phyloP scores from a whole-genome alignment of 2,329 filamentous ascomycete genomes.

The Coniella vitis region DNA sequence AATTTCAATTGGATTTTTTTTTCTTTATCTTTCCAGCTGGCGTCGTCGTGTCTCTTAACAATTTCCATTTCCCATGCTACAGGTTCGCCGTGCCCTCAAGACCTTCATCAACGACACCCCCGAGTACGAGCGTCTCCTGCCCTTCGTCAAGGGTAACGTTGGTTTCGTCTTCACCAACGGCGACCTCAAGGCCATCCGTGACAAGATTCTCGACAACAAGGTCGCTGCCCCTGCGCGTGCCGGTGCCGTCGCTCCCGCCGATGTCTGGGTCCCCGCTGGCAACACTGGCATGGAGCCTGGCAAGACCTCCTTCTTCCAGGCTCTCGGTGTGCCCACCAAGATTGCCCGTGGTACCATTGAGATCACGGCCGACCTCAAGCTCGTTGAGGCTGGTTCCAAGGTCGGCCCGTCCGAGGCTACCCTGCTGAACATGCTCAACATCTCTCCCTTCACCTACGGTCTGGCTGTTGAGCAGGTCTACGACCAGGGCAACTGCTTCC shows the following conservation, averaged over 20 bases:
- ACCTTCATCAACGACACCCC: slow-evolving; percentile 85
- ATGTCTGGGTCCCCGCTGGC: slow-evolving; percentile 93
- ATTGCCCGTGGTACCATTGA: slow-evolving; percentile 99
- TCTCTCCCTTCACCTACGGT: slow-evolving; percentile 99
- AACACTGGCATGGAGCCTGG: slow-evolving; percentile 99
- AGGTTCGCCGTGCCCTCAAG: slow-evolving; percentile 95
- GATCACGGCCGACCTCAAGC: slow-evolving; percentile 97
- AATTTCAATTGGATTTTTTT: too few species aligned
- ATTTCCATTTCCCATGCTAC: not conserved
- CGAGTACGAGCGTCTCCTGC: slow-evolving; percentile 97
- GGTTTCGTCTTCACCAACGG: slow-evolving; percentile 99
- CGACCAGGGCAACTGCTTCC: slow-evolving; percentile 93
- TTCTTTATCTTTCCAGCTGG: too few species aligned
- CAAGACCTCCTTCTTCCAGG: slow-evolving; percentile 99
- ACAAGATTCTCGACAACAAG: slow-evolving; percentile 94
- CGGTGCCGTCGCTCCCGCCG: slow-evolving; percentile 86
- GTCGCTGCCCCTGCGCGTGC: slow-evolving; percentile 96
- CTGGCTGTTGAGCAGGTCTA: slow-evolving; percentile 96
- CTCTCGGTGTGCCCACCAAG: slow-evolving; percentile 99
- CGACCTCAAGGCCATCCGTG: slow-evolving; percentile 86
- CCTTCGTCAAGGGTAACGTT: slow-evolving; percentile 94
- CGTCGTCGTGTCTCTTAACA: too few species aligned
- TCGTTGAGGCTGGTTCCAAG: slow-evolving; percentile 86
- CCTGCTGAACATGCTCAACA: slow-evolving; percentile 99
- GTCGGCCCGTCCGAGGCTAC: slow-evolving; percentile 98